These are phyloP conservation scores for Candida peoriensis DNA, from an alignment of 805 yeast genomes.

Conservation along the genomic window DNA sequence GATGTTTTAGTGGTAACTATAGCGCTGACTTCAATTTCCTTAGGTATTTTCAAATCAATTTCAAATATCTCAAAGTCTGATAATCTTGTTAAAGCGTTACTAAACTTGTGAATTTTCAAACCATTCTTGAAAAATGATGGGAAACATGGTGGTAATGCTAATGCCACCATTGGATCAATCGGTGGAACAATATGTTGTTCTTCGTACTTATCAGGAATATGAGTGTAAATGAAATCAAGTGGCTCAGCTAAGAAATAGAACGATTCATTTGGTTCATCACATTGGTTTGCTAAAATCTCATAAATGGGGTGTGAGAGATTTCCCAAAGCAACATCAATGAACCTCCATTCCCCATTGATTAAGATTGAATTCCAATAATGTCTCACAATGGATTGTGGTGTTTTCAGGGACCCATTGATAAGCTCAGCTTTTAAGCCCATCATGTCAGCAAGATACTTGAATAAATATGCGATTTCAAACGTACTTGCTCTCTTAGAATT, in stretches of 20 bases:
- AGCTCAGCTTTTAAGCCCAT: constrained; percentile 71
- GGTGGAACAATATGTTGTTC: constrained; percentile 88
- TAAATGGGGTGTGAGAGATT: constrained; percentile 50
- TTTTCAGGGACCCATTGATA: constrained; percentile 77
- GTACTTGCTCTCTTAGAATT: constrained; percentile 51
- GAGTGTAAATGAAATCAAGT: constrained; percentile 69
- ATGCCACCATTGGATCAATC: constrained; percentile 68
- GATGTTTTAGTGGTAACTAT: constrained; percentile 43
- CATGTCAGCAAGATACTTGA: constrained; percentile 65
- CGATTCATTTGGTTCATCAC: constrained; percentile 30
- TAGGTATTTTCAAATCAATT: constrained; percentile 67
- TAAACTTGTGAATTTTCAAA: constrained; percentile 60
- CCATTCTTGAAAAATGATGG: constrained; percentile 67
- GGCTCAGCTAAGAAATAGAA: constrained; percentile 82
- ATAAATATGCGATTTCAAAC: constrained; percentile 72
- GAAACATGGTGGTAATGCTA: constrained; percentile 80
- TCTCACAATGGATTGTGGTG: constrained; percentile 66
- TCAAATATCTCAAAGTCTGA: constrained; percentile 77
- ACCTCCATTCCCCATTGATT: constrained; percentile 71
- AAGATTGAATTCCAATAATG: constrained; percentile 88
- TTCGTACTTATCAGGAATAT: constrained; percentile 72
- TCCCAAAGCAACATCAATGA: constrained; percentile 70
- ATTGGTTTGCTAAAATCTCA: constrained; percentile 31
- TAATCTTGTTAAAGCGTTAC: constrained; percentile 70
- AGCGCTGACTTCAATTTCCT: constrained; percentile 62